Conservation (phyloP, 352 stramenopile species). For the Phytophthora litchii region DNA sequence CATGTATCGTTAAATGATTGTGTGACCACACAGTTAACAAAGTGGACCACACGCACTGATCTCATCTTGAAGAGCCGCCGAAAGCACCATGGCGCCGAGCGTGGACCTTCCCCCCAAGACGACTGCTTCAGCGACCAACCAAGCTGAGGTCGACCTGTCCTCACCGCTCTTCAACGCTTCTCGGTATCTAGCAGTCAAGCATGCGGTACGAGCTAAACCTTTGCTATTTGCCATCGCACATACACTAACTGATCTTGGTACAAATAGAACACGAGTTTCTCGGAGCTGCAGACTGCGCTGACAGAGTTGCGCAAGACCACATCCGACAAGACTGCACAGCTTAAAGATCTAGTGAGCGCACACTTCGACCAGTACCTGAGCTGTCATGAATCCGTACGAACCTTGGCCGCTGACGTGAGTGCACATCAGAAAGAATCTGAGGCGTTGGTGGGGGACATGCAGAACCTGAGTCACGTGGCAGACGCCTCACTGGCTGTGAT, state of each 20-base stretch:
- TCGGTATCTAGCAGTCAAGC: slow-evolving; percentile 65
- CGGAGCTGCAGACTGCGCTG: slow-evolving; percentile 66
- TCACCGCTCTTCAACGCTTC: slow-evolving; percentile 63
- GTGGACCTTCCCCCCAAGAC: slow-evolving; percentile 7
- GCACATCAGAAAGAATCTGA: slow-evolving; percentile 67
- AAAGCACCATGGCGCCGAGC: slow-evolving; percentile 12
- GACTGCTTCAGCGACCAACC: not conserved
- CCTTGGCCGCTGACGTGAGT: slow-evolving; percentile 65
- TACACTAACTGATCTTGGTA: not conserved
- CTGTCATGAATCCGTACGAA: slow-evolving; percentile 78
- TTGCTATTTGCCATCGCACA: not conserved
- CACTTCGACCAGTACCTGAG: slow-evolving; percentile 88
- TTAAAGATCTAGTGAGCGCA: slow-evolving; percentile 79
- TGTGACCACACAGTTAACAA: not conserved
- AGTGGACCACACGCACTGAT: not conserved
- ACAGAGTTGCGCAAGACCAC: slow-evolving; percentile 72
- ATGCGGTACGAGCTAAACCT: slow-evolving; percentile 51
- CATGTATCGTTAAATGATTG: not conserved
- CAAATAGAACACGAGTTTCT: slow-evolving; percentile 65
- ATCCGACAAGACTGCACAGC: slow-evolving; percentile 84
- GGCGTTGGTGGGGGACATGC: slow-evolving; percentile 55
- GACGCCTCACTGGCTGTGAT: slow-evolving; percentile 79
- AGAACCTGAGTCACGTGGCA: slow-evolving; percentile 59
- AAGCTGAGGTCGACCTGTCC: slow-evolving; percentile 57
- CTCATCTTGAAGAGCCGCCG: slow-evolving; percentile 18